Evolutionary conservation across 257 asterid genomes (phyloP), one percentile per base, ranked within the genome.

Genomic region (Catharanthus roseus): DNA sequence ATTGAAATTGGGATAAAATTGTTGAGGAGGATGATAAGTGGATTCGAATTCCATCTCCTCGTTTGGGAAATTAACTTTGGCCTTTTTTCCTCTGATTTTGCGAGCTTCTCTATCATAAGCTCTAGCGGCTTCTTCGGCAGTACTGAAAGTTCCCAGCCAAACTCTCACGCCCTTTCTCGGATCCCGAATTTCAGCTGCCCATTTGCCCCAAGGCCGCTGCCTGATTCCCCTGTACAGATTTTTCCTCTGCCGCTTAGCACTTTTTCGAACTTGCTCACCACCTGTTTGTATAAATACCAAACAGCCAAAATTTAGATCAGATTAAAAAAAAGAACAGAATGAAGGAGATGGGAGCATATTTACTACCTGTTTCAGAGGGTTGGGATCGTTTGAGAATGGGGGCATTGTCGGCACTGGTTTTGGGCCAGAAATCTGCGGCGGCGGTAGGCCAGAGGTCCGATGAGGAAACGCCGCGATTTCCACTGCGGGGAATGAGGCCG

Each of bases 161-260:
- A 92, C 96, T 65, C 98, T 80, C 36, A 85, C 95, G 26, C 98
- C 98, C 80, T 92, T 92, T 50, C 88, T 77, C n/a, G 98, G 98
- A 75, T 92, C 96, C 4, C 98, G 96, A 70, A 92, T 92, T 74
- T 92, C 98, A 7, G 98, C 96, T 0, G 98, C 98, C 96, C 96
- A 92, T 85, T 92, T 92, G 2, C 98, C 98, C 98, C 96, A 90
- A 0, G 96, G 96, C 49, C 98, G 78, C 80, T 87, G 98, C 85
- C 98, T 75, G 36, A 92, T 90, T 49, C 98, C 98, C 38, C 96
- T 80, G 85, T 90, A 92, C 4, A 86, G 69, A 57, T 83, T 92
- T 54, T 86, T 92, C 85, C 95, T 84, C 87, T 83, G 89, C 75
- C 80, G 82, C 80, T 83, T 83, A 68, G 78, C 72, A 6, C 16